Base-by-base conservation (phyloP, 805 yeast species). In the Henningerozyma blattae region DNA sequence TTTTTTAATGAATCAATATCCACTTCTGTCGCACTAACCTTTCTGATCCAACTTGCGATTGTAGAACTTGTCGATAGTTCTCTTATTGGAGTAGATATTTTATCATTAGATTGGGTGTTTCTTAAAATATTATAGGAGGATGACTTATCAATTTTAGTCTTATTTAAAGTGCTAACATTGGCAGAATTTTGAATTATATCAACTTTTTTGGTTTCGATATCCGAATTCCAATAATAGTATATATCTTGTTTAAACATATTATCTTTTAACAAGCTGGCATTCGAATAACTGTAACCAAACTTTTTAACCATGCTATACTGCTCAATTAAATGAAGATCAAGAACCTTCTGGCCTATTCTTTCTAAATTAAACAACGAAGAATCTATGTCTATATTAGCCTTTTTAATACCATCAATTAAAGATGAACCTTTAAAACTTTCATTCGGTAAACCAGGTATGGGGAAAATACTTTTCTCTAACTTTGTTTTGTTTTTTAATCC, bases 311-410 rank as follows among this genome's bases (percentile, higher is more conserved):
- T n/a, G 12, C 28, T 26, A 27, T 43, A 41, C 28, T 34, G 40
- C 14, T 35, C 17, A 19, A 59, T 46, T n/a, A 57, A 27, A 0
- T 47, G 48, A 4, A 45, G 18, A 7, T 35, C 36, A 3, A 58
- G 28, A 30, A 58, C 28, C 17, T 40, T 41, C 34, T 59, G 62
- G 1, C 63, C 63, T 18, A 59, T 38, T 22, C 52, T 46, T 34
- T 59, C 59, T n/a, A 53, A 26, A 24, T 56, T 54, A 13, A 37
- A 45, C 3, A 48, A 39, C 0, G 63, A 51, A 1, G 39, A 42
- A 31, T 56, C 60, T 22, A 57, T 40, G 16, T 42, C 43, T 3
- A 40, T 30, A 18, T 45, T 42, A 20, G 34, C 27, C 10, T 31
- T 28, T 30, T 37, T 52, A 9, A 59, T 37, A 39, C 52, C 52